Conservation (phyloP, 164 flowering plant species). For the Kingdonia uniflora region DNA sequence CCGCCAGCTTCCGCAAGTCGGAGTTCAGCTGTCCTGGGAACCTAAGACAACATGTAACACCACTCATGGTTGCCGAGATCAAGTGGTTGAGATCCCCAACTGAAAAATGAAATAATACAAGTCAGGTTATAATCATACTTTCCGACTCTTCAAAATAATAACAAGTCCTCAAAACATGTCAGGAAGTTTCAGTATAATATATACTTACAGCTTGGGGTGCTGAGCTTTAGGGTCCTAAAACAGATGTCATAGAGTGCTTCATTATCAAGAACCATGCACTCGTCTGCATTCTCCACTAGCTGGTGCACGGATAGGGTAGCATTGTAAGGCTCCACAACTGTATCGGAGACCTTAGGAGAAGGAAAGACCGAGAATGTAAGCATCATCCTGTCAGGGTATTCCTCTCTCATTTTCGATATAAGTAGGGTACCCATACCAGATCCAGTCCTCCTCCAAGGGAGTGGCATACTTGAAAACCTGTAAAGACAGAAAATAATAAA, state of each 20-base stretch:
- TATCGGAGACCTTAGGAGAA: slow-evolving; percentile 83
- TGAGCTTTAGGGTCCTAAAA: slow-evolving; percentile 73
- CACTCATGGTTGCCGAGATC: too few species aligned
- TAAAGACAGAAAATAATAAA: not conserved
- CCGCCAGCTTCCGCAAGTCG: too few species aligned
- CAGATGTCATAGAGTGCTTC: slow-evolving; percentile 82
- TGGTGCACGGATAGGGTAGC: slow-evolving; percentile 87
- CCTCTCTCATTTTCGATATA: slow-evolving; percentile 70
- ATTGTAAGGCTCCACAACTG: slow-evolving; percentile 84
- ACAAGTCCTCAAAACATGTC: too few species aligned
- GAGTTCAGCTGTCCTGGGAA: too few species aligned
- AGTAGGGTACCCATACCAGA: slow-evolving; percentile 83
- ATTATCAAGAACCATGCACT: slow-evolving; percentile 84
- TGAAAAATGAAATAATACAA: too few species aligned
- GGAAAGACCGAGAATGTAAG: slow-evolving; percentile 44
- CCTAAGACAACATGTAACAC: too few species aligned
- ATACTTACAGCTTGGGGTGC: slow-evolving; percentile 73
- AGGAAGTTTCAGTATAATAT: too few species aligned
- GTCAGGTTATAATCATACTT: too few species aligned
- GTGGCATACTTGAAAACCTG: slow-evolving; percentile 86
- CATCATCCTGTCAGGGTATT: slow-evolving; percentile 26
- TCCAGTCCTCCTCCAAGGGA: slow-evolving; percentile 88
- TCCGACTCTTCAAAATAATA: too few species aligned
- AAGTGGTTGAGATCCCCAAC: too few species aligned
- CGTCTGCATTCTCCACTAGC: slow-evolving; percentile 77